Evolutionary conservation across 495 filamentous ascomycete species (phyloP), one percentile per base, ranked within the genome.

Genomic region (Xylaria castorea): DNA sequence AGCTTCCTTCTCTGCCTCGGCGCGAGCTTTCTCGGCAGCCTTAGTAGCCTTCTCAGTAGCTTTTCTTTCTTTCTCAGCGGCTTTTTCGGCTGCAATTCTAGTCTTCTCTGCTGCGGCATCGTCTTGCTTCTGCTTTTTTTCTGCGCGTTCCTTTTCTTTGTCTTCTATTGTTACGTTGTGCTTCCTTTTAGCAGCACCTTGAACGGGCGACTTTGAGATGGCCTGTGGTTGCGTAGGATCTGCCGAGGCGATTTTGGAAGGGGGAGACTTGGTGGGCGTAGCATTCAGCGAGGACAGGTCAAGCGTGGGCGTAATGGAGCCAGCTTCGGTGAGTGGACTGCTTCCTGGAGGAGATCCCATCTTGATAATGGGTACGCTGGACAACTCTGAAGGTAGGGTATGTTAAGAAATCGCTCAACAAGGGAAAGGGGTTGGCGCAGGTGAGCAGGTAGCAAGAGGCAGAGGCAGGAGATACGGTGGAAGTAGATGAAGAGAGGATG

Each of bases 61-160:
- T 83, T 88, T 85, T 73, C 87, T 88, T 1, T 82, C 85, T 65
- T 89, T 88, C 1, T 81, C 82, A 12, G 76, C 75, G 60, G 82
- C 82, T 66, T 85, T 86, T 38, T 77, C 73, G 18, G 74, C 75
- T 6, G 53, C 71, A 48, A 60, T 71, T 70, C 57, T 74, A n/a
- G 55, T 38, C 64, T 79, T 81, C 67, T 82, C 79, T 51, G 82
- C 84, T 6, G 82, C 80, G 34, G 80, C 81, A 57, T 82, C 84
- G 40, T 81, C 82, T 42, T 77, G 83, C 73, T 83, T 84, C 72
- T 90, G 88, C 51, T 88, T 87, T 48, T 87, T 85, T 25, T 84
- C 46, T 84, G 80, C 0, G 84, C 85, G 53, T 89, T 80, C 79
- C 89, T 90, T 67, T 83, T 82, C 73, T 85, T 88, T 74, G 88